These are phyloP conservation scores for Geranium brycei DNA, from an alignment of 345 rosid species.

Conservation along the genomic window DNA sequence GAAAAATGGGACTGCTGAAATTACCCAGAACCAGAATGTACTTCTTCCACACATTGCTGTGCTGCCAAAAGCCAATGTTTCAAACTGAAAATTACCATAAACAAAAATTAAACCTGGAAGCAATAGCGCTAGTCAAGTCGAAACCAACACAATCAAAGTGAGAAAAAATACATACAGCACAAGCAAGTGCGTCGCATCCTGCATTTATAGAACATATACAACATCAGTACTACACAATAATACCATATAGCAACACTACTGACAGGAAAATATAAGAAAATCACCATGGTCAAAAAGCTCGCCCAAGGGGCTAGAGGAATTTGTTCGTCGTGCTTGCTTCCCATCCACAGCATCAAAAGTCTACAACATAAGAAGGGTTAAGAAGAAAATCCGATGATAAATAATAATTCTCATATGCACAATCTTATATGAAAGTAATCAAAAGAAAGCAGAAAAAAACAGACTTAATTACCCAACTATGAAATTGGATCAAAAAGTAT, in stretches of 20 bases:
- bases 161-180: conserved; percentile 59
- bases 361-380: conserved; percentile 21
- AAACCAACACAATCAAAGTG: conserved; percentile 2
- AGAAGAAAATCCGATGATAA: conserved; percentile 1
- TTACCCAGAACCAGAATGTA: conserved; percentile 88
- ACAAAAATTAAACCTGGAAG: not conserved
- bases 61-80: conserved; percentile 77
- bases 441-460: not conserved
- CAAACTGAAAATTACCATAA: conserved; percentile 42
- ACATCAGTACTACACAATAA: not conserved
- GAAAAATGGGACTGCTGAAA: conserved; percentile 87
- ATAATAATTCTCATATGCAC: not conserved
- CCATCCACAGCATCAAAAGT: conserved; percentile 99
- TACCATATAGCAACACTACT: not conserved
- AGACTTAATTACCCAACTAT: not conserved
- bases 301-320: conserved; percentile 78
- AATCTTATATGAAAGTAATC: not conserved
- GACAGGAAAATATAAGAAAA: conserved; percentile 9
- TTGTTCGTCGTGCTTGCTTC: conserved; percentile 92
- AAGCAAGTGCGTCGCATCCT: conserved; percentile 99
- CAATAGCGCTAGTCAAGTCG: not conserved
- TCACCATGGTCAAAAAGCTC: conserved; percentile 94
- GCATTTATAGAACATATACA: conserved; percentile 9
- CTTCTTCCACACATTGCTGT: conserved; percentile 91
- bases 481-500: not conserved